Evolutionary conservation across 2,329 filamentous ascomycete species (phyloP).

Genomic region (Hypocreales sp.): DNA sequence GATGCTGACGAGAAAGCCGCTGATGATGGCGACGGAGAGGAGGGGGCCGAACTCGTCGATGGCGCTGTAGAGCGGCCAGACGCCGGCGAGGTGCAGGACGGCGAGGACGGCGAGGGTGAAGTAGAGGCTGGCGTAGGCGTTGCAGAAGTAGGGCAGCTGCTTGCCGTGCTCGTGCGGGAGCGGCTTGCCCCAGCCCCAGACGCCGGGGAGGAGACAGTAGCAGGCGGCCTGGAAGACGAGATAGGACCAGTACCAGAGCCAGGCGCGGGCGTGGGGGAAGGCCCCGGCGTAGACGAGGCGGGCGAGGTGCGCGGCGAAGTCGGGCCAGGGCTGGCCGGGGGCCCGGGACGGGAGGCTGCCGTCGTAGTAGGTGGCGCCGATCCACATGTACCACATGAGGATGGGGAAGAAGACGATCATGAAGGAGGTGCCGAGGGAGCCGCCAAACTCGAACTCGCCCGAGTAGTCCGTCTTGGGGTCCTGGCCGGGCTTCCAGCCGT

Average conservation of each 20-base stretch:
- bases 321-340: constrained; percentile 47
- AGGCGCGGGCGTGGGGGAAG: constrained; percentile 69
- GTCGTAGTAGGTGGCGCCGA: constrained; percentile 83
- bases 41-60: constrained; percentile 92
- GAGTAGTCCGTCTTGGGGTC: constrained; percentile 50
- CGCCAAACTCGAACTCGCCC: constrained; percentile 70
- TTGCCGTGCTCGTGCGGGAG: constrained; percentile 68
- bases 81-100: constrained; percentile 63
- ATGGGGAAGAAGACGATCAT: constrained; percentile 92
- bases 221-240: constrained; percentile 70
- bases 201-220: constrained; percentile 76
- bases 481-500: constrained; percentile 43
- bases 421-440: constrained; percentile 57
- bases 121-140: constrained; percentile 76
- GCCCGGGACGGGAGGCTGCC: constrained; percentile 60
- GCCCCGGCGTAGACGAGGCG: constrained; percentile 68
- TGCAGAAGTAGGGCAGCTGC: constrained; percentile 91
- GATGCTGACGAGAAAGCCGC: constrained; percentile 70
- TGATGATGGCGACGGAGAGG: constrained; percentile 83
- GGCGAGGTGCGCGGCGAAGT: constrained; percentile 59
- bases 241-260: constrained; percentile 91
- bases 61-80: constrained; percentile 82
- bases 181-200: constrained; percentile 78
- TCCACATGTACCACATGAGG: constrained; percentile 99
- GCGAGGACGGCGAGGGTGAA: constrained; percentile 58